Percentiles rank a stretch among this genome's conserved stretches.
These are phyloP conservation scores for Globisporangium spiculum DNA, from an alignment of 352 stramenopile species.

Conservation along the genomic window DNA sequence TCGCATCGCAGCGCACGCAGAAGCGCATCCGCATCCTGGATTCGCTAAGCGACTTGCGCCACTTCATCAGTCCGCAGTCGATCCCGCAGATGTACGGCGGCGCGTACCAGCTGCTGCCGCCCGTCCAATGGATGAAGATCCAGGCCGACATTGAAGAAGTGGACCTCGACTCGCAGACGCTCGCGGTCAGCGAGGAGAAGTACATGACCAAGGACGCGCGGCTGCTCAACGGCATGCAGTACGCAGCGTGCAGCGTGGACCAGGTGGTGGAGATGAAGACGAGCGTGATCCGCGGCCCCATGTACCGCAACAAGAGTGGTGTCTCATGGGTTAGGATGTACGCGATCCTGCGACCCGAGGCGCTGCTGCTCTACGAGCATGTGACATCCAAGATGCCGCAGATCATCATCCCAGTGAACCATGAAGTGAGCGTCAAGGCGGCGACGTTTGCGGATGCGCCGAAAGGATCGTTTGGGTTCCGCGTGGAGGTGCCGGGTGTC, in stretches of 20 bases:
- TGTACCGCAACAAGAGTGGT: slow-evolving; percentile 71
- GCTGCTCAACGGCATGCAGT: slow-evolving; percentile 79
- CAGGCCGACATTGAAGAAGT: slow-evolving; percentile 76
- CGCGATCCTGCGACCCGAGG: slow-evolving; percentile 61
- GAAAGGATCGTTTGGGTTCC: slow-evolving; percentile 56
- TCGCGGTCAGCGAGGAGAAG: slow-evolving; percentile 34
- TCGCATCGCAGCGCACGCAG: slow-evolving; percentile 43
- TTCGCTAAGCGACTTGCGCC: slow-evolving; percentile 38
- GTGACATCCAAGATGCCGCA: slow-evolving; percentile 51
- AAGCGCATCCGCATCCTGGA: slow-evolving; percentile 52
- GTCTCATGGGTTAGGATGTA: slow-evolving; percentile 70
- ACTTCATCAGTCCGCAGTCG: slow-evolving; percentile 38
- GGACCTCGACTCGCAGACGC: slow-evolving; percentile 39
- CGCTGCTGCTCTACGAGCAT: slow-evolving; percentile 67
- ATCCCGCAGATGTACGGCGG: slow-evolving; percentile 69
- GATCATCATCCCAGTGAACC: slow-evolving; percentile 77
- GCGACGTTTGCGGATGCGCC: slow-evolving; percentile 51
- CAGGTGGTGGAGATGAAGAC: slow-evolving; percentile 65
- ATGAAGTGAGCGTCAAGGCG: slow-evolving; percentile 42
- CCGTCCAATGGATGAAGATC: slow-evolving; percentile 54
- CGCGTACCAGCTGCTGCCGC: slow-evolving; percentile 47
- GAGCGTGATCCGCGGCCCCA: slow-evolving; percentile 60
- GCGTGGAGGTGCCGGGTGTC: slow-evolving; percentile 56
- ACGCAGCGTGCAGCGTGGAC: slow-evolving; percentile 64
- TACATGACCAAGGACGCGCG: slow-evolving; percentile 56